These are phyloP conservation scores for Tinospora cordifolia DNA, from an alignment of 164 flowering plant genomes.

Conservation along the genomic window DNA sequence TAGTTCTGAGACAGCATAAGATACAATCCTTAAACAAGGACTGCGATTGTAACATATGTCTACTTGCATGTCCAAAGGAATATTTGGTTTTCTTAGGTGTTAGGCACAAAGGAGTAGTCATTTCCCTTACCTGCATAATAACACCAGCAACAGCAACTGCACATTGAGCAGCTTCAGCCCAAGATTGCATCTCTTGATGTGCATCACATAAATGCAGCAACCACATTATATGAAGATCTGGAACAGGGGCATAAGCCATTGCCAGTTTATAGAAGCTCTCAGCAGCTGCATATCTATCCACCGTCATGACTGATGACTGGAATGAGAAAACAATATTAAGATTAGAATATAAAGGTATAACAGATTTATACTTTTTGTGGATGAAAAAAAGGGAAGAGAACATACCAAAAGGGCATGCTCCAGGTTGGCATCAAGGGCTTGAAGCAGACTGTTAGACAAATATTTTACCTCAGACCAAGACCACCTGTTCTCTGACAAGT, in stretches of 20 bases:
- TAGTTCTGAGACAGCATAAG: too few relatives aligned
- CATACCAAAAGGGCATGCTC: conserved; percentile 92
- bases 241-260: conserved; percentile 96
- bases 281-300: conserved; percentile 93
- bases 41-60: not conserved
- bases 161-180: conserved; percentile 99
- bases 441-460: conserved; percentile 70
- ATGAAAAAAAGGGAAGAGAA: not conserved
- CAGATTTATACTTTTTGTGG: not conserved
- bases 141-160: conserved; percentile 99
- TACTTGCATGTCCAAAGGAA: not conserved
- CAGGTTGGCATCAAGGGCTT: conserved; percentile 92
- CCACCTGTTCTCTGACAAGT: conserved; percentile 57
- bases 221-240: conserved; percentile 99
- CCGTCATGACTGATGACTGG: conserved; percentile 72
- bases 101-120: not conserved
- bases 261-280: conserved; percentile 92
- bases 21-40: not conserved
- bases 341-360: conserved; percentile 1
- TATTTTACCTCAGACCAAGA: conserved; percentile 84
- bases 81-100: not conserved
- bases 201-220: conserved; percentile 94
- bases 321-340: conserved; percentile 5
- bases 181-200: conserved; percentile 99
- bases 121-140: conserved; percentile 79